These are phyloP conservation scores for Millerozyma acaciae DNA, from an alignment of 805 yeast genomes.

Conservation along the genomic window DNA sequence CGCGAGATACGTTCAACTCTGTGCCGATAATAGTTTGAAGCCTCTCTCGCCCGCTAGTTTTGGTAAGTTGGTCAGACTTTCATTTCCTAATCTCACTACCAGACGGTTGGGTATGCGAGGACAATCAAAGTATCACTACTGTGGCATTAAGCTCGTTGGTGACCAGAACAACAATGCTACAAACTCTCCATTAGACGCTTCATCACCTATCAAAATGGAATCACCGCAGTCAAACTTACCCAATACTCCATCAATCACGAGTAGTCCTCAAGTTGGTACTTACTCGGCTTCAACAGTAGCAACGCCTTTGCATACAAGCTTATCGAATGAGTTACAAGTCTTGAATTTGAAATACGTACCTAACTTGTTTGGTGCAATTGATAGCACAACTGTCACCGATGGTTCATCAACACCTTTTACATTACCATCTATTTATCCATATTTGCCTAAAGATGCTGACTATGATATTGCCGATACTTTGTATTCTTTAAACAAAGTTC, in stretches of 20 bases:
- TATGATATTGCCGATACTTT: slow-evolving; percentile 59
- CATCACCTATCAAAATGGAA: slow-evolving; percentile 6
- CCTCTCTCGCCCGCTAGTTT: slow-evolving; percentile 75
- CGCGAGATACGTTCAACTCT: slow-evolving; percentile 37
- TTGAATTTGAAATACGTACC: slow-evolving; percentile 28
- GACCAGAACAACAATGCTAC: slow-evolving; percentile 23
- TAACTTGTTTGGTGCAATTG: slow-evolving; percentile 21
- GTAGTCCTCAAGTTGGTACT: slow-evolving; percentile 7
- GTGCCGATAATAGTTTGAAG: slow-evolving; percentile 40
- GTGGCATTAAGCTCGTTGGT: slow-evolving; percentile 57
- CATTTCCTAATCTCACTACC: slow-evolving; percentile 65
- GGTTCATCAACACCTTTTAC: slow-evolving; percentile 15
- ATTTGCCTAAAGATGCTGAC: slow-evolving; percentile 44
- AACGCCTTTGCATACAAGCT: slow-evolving; percentile 3
- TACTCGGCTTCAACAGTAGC: slow-evolving; percentile 1
- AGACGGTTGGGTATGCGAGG: slow-evolving; percentile 81
- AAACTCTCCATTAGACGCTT: slow-evolving; percentile 5
- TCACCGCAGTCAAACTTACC: slow-evolving; percentile 8
- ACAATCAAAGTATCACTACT: slow-evolving; percentile 79
- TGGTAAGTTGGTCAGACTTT: slow-evolving; percentile 66
- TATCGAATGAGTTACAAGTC: slow-evolving; percentile 10
- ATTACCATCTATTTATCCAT: slow-evolving; percentile 40
- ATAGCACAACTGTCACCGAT: slow-evolving; percentile 13
- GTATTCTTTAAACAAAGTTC: slow-evolving; percentile 56
- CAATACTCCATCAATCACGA: slow-evolving; percentile 5